Conservation (phyloP, 1,139 yeast species). For the Scheffersomyces lignicola region DNA sequence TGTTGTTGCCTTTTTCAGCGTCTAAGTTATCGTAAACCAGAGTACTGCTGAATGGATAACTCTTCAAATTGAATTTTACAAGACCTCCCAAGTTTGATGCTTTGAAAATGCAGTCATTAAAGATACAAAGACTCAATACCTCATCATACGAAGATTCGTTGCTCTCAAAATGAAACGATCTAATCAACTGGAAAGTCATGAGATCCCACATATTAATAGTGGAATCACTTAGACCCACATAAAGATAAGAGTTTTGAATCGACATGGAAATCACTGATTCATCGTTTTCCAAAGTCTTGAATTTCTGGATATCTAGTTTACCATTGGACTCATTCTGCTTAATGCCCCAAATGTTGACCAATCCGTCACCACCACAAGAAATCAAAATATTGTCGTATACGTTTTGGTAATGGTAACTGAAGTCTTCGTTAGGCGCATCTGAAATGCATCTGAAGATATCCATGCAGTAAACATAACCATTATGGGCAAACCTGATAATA, state of each 20-base stretch:
- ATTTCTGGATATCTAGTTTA: constrained; percentile 14
- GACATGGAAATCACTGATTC: constrained; percentile 72
- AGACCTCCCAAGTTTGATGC: constrained; percentile 57
- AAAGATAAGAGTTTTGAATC: constrained; percentile 61
- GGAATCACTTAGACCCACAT: constrained; percentile 78
- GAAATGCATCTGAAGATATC: constrained; percentile 25
- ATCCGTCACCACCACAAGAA: constrained; percentile 89
- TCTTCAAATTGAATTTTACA: constrained; percentile 50
- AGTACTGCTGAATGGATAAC: constrained; percentile 11
- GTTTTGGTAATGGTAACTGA: constrained; percentile 19
- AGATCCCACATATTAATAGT: constrained; percentile 80
- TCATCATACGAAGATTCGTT: constrained; percentile 22
- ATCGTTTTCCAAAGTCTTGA: constrained; percentile 58
- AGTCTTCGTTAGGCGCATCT: constrained; percentile 17
- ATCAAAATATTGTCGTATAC: constrained; percentile 23
- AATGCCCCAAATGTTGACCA: constrained; percentile 71
- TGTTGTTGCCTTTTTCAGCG: constrained; percentile 13
- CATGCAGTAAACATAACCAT: constrained; percentile 84
- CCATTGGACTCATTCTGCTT: constrained; percentile 8
- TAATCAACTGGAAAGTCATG: constrained; percentile 70
- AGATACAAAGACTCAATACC: constrained; percentile 45
- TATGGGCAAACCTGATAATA: constrained; percentile 79
- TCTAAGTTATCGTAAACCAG: constrained; percentile 5
- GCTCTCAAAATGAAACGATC: constrained; percentile 47
- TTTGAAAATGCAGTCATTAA: constrained; percentile 52